Evolutionary conservation across 176 grass and related monocot species (phyloP).

Genomic region (Ensete ventricosum): DNA sequence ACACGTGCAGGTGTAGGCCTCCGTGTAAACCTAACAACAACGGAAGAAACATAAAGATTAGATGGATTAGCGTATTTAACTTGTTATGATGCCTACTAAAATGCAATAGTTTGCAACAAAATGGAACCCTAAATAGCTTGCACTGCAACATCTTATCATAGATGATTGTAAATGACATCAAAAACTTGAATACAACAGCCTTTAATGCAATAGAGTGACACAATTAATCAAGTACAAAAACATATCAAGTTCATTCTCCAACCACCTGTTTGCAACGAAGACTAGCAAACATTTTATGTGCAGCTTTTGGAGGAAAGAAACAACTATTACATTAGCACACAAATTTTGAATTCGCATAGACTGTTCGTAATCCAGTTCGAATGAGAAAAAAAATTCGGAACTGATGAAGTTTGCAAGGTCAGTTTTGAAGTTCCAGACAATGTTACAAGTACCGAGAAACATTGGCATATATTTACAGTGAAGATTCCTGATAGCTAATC

Average conservation of each 20-base stretch:
- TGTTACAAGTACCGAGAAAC: no score
- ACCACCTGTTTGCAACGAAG: not conserved
- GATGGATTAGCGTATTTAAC: slow-evolving; percentile 7
- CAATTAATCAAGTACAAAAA: not conserved
- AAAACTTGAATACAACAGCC: not conserved
- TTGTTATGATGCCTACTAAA: not conserved
- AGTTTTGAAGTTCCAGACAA: no score
- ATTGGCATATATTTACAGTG: no score
- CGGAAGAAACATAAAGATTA: not conserved
- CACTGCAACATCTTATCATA: not conserved
- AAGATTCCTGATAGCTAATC: no score
- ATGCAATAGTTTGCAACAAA: not conserved
- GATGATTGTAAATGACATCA: no score
- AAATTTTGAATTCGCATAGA: no score
- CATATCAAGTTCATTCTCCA: not conserved
- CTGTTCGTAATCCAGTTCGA: no score
- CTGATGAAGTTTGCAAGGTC: no score
- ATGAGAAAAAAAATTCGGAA: no score
- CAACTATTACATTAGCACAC: not conserved
- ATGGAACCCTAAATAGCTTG: not conserved
- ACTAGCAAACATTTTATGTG: not conserved
- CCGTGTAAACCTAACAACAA: slow-evolving; percentile 55
- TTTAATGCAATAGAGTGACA: not conserved
- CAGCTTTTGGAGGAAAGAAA: not conserved
- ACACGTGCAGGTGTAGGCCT: slow-evolving; percentile 78